These are phyloP conservation scores for Ophiorrhiza pumila DNA, from an alignment of 257 asterid genomes.

Conservation along the genomic window DNA sequence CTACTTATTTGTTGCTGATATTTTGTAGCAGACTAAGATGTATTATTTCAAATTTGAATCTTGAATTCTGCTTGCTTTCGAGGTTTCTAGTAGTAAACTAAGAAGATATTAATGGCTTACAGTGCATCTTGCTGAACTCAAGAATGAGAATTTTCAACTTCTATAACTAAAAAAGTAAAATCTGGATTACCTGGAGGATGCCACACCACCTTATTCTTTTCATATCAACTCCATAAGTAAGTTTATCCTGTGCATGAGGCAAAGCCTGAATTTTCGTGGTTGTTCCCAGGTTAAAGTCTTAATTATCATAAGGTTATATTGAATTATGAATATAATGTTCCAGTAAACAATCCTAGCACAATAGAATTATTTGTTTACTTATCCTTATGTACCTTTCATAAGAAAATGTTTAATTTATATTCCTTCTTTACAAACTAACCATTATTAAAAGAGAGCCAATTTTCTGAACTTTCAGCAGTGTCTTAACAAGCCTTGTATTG, in stretches of 20 bases:
- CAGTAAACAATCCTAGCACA: not conserved
- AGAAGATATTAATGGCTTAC: too few species aligned
- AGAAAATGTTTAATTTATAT: not conserved
- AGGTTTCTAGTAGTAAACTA: too few species aligned
- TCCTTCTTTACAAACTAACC: not conserved
- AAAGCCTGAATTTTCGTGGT: not conserved
- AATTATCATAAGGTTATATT: not conserved
- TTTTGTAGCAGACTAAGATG: too few species aligned
- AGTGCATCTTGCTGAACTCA: not conserved
- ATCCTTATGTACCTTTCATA: not conserved
- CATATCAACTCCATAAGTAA: constrained; percentile 71
- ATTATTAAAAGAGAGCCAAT: too few species aligned
- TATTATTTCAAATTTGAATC: too few species aligned
- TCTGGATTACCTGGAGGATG: constrained; percentile 62
- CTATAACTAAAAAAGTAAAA: not conserved
- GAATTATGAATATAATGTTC: not conserved
- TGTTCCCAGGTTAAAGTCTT: too few species aligned
- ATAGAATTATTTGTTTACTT: not conserved
- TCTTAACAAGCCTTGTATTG: too few species aligned
- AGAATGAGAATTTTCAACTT: not conserved
- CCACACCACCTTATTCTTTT: constrained; percentile 74
- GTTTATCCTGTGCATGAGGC: constrained; percentile 62
- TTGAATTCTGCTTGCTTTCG: too few species aligned
- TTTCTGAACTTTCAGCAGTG: too few species aligned
- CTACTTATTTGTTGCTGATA: too few species aligned